phyloP scores from a whole-genome alignment of 805 yeast species.

The Hanseniaspora lachancei region DNA sequence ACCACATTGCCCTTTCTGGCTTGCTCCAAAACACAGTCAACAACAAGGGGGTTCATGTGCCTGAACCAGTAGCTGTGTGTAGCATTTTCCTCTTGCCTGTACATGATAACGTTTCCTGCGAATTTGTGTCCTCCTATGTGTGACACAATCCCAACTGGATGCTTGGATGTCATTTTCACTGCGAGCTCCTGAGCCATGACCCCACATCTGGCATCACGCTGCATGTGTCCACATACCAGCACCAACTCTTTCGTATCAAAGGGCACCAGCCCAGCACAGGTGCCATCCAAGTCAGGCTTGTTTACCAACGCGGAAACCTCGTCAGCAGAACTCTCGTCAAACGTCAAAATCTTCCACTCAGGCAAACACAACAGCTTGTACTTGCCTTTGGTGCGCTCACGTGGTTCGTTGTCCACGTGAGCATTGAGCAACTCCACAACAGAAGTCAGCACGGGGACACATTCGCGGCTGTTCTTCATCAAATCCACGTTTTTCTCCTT shows the following conservation, averaged over 20 bases:
- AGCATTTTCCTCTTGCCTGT: conserved; percentile 23
- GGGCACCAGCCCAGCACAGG: neutral
- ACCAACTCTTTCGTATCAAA: conserved; percentile 14
- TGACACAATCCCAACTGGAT: conserved; percentile 44
- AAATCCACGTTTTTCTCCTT: conserved; percentile 15
- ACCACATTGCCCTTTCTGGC: conserved; percentile 38
- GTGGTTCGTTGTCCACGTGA: neutral
- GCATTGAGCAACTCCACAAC: neutral
- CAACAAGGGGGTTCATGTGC: conserved; percentile 48
- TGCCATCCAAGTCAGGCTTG: conserved; percentile 11
- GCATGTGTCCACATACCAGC: conserved; percentile 22
- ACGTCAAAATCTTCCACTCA: conserved; percentile 13
- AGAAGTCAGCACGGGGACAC: conserved; percentile 1
- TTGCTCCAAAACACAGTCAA: conserved; percentile 57
- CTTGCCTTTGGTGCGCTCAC: conserved; percentile 13
- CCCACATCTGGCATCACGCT: conserved; percentile 23
- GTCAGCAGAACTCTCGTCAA: neutral
- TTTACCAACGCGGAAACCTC: conserved; percentile 19
- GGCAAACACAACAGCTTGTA: conserved; percentile 21
- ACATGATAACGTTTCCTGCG: conserved; percentile 67
- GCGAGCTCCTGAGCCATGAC: conserved; percentile 14
- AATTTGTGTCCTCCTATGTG: conserved; percentile 80
- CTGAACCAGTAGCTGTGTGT: conserved; percentile 58
- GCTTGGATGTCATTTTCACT: conserved; percentile 15
- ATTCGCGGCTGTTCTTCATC: conserved; percentile 16